Conservation (phyloP, 331 rosid species). For the Quercus lobata region DNA sequence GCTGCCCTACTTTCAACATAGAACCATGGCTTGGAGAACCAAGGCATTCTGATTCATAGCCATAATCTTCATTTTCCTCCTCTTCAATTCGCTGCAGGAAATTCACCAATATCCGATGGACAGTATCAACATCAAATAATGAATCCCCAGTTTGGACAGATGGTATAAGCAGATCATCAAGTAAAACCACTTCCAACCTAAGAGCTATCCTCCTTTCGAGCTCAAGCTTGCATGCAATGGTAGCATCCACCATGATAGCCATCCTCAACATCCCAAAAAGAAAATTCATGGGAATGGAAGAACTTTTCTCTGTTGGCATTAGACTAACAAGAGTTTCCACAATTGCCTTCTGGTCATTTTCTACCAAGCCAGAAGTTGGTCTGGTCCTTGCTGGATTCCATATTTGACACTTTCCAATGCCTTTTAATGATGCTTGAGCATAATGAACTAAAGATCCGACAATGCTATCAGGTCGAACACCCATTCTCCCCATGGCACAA, state of each 20-base stretch:
- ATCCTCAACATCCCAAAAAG: slow-evolving; percentile 81
- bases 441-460: slow-evolving; percentile 71
- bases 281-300: slow-evolving; percentile 57
- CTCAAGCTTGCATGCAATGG: slow-evolving; percentile 70
- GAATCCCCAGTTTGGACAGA: slow-evolving; percentile 57
- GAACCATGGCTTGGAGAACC: slow-evolving; percentile 64
- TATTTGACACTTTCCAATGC: slow-evolving; percentile 57
- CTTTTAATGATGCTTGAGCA: slow-evolving; percentile 77
- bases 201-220: slow-evolving; percentile 76
- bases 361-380: slow-evolving; percentile 34
- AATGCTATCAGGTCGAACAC: slow-evolving; percentile 62
- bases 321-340: slow-evolving; percentile 67
- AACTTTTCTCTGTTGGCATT: slow-evolving; percentile 62
- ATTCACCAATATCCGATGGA: slow-evolving; percentile 65
- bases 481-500: slow-evolving; percentile 57
- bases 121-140: slow-evolving; percentile 75
- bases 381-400: slow-evolving; percentile 50
- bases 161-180: slow-evolving; percentile 83
- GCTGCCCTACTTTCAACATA: slow-evolving; percentile 75
- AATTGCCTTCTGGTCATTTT: slow-evolving; percentile 48
- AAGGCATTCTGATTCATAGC: slow-evolving; percentile 70
- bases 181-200: slow-evolving; percentile 61
- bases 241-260: slow-evolving; percentile 63
- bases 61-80: slow-evolving; percentile 69
- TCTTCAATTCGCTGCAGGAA: slow-evolving; percentile 76